Percentiles rank a stretch among this genome's conserved stretches.
phyloP scores from a whole-genome alignment of 768 basidiomycete genomes.

The Auricularia cornea region DNA sequence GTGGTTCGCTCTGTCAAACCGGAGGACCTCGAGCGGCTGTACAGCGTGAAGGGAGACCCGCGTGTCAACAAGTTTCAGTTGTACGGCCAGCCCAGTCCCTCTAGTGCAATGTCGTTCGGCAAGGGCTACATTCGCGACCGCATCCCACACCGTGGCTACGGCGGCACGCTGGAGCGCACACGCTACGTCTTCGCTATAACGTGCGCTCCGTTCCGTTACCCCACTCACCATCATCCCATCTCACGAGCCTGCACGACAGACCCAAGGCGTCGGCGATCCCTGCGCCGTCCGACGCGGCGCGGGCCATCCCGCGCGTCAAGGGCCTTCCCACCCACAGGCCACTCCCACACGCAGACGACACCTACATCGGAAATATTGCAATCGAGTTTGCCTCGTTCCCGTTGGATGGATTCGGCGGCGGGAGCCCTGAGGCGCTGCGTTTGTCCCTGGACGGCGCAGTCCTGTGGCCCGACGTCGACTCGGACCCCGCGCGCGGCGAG shows the following conservation, averaged over 20 bases:
- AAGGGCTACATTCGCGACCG: background rate
- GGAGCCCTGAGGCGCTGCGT: background rate
- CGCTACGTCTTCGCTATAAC: background rate
- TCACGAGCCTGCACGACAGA: background rate
- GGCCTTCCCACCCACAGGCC: background rate
- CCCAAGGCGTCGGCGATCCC: background rate
- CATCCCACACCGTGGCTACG: background rate
- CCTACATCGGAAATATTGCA: background rate
- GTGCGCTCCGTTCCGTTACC: background rate
- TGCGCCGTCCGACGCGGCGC: background rate
- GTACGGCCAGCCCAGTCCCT: background rate
- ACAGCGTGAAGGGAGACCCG: background rate
- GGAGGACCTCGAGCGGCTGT: background rate
- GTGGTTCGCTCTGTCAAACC: background rate
- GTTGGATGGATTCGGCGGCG: too few relatives aligned
- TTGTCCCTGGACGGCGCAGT: background rate
- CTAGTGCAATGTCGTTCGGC: background rate
- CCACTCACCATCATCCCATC: background rate
- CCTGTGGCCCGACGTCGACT: background rate
- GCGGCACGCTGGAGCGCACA: background rate
- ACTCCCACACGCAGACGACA: background rate
- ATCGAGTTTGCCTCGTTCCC: background rate
- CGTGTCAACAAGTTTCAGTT: conserved; percentile 1
- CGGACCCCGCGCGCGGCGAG: background rate
- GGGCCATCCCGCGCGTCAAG: background rate